Evolutionary conservation across 176 grass and related monocot species (phyloP), one percentile per base, ranked within the genome.

Genomic region (Triticum urartu): DNA sequence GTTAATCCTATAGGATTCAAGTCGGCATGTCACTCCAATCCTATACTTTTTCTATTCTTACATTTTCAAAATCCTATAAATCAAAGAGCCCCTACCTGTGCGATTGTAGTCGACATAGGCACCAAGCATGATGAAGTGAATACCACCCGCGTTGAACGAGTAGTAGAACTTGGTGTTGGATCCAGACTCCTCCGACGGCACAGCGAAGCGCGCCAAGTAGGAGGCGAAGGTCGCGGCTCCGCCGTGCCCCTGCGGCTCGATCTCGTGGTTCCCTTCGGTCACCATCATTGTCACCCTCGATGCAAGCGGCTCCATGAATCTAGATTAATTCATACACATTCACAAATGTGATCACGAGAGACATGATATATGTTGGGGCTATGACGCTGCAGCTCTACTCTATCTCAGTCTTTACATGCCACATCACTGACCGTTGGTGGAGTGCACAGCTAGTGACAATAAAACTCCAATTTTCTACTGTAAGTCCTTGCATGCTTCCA

Each of bases 201-300:
- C 91, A 74, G 95, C 87, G 36, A 98, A 98, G 6, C 95, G 88
- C 3, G 95, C 82, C 86, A 86, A 47, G 82, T 98, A 98, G n/a
- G 95, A 95, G 26, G 88, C 79, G 11, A 95, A 98, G 21, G 89
- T 94, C 60, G 92, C 79, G 18, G 64, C 84, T 24, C 87, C 91
- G 42, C 83, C 88, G 11, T 94, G 95, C 15, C 89, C 89, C 85
- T 98, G 96, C 15, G 91, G 96, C 43, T 98, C 96, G 5, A 95
- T 95, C 81, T 98, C 96, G 18, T 98, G 96, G 86, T 98, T 98
- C 56, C 96, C 93, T 88, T 95, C 96, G 3, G 92, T 94, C 18
- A 95, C 90, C 96, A 98, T 98, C 91, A 92, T 89, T 2, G 93
- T 90, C 21, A 95, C 72, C 78, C 72, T 98, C 7, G 91, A 98